Conservation (phyloP, 2,329 filamentous ascomycete species). For the Bertia moriformis region DNA sequence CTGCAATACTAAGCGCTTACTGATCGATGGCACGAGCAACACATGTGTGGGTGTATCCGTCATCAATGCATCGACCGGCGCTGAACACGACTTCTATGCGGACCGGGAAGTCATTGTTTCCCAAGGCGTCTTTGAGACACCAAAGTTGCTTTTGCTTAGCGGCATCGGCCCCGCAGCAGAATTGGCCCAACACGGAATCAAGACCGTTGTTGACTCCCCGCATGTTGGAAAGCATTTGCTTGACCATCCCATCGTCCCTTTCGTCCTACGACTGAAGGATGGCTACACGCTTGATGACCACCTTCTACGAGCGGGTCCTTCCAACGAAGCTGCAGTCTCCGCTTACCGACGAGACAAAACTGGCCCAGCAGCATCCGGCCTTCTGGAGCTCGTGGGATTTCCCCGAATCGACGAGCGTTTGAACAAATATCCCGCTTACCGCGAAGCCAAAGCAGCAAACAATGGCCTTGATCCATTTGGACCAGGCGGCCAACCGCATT, state of each 20-base stretch:
- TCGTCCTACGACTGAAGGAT: conserved; percentile 24
- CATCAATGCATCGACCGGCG: conserved; percentile 20
- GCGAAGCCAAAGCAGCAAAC: conserved; percentile 21
- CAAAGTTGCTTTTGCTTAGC: conserved; percentile 25
- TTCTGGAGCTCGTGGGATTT: conserved; percentile 34
- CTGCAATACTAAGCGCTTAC: conserved; percentile 32
- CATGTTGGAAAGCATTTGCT: conserved; percentile 15
- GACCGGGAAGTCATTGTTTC: conserved; percentile 18
- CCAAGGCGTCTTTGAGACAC: conserved; percentile 22
- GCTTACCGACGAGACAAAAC: conserved; percentile 21
- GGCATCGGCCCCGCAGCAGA: conserved; percentile 17
- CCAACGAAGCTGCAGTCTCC: conserved; percentile 12
- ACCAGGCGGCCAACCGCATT: conserved; percentile 40
- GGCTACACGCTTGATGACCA: conserved; percentile 19
- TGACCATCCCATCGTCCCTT: conserved; percentile 21
- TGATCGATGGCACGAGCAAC: conserved; percentile 28
- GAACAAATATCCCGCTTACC: conserved; percentile 30
- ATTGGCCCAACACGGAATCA: conserved; percentile 11
- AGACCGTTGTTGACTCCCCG: conserved; percentile 10
- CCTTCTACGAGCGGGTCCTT: conserved; percentile 17
- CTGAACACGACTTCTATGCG: conserved; percentile 27
- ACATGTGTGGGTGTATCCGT: conserved; percentile 30
- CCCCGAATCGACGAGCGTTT: conserved; percentile 40
- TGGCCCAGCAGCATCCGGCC: conserved; percentile 21
- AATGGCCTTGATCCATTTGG: conserved; percentile 33